These are phyloP conservation scores for Cylindrotheca closterium DNA, from an alignment of 108 stramenopile species.

Conservation along the genomic window DNA sequence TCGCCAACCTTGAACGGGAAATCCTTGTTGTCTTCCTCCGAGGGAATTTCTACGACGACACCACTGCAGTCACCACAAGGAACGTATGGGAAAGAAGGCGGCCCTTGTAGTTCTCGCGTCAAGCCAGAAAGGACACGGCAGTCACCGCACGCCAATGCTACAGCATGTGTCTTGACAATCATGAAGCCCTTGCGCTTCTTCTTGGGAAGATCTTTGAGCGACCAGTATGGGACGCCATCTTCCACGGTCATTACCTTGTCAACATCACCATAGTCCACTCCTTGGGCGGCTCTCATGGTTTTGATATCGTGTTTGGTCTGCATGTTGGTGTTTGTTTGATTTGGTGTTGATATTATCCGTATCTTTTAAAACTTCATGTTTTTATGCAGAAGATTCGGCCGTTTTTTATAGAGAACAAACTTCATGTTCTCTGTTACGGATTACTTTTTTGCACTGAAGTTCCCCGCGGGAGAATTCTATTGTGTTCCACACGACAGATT, in stretches of 20 bases:
- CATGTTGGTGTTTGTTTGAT: no score
- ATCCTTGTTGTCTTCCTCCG: conserved; percentile 21
- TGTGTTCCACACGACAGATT: no score
- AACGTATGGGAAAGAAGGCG: conserved; percentile 63
- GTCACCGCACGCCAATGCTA: conserved; percentile 67
- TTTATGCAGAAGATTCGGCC: no score
- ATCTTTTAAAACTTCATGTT: no score
- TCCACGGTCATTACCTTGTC: conserved; percentile 53
- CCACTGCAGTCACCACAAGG: conserved; percentile 71
- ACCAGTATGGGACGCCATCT: conserved; percentile 36
- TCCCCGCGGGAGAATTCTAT: no score
- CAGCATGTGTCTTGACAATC: conserved; percentile 43
- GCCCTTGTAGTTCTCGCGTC: conserved; percentile 64
- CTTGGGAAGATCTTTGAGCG: conserved; percentile 14
- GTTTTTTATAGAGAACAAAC: no score
- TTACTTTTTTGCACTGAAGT: no score
- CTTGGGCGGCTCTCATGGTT: conserved; percentile 59
- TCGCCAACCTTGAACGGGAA: conserved; percentile 52
- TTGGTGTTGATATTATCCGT: no score
- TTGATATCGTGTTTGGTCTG: no score
- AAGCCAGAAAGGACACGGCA: conserved; percentile 51
- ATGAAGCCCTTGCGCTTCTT: conserved; percentile 35
- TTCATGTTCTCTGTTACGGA: no score
- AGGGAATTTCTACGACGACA: conserved; percentile 46
- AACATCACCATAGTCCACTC: conserved; percentile 50